Percentiles rank a stretch among this genome's conserved stretches.
Evolutionary conservation across 345 rosid species (phyloP).

Genomic region (Acer yangbiense): DNA sequence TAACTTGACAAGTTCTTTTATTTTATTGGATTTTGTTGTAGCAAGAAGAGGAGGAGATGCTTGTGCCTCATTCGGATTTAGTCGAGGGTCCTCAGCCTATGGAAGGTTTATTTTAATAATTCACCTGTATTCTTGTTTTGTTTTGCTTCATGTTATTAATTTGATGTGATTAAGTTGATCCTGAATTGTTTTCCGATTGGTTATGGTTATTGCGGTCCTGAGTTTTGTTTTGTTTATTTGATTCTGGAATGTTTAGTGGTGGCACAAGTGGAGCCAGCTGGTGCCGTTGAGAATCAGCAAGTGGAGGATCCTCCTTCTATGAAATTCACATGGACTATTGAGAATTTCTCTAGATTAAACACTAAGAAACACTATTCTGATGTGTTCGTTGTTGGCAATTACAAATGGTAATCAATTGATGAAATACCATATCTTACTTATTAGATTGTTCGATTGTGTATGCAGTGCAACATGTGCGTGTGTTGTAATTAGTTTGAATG

Average conservation of each 20-base stretch:
- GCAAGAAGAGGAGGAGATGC: slow-evolving; percentile 97
- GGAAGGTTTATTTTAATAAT: slow-evolving; percentile 58
- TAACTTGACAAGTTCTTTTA: slow-evolving; percentile 17
- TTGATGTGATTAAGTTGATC: neutral
- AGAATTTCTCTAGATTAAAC: too few species aligned
- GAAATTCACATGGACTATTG: slow-evolving; percentile 52
- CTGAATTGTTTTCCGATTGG: neutral
- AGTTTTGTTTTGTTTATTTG: slow-evolving; percentile 20
- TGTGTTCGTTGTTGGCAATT: slow-evolving; percentile 67
- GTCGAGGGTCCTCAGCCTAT: slow-evolving; percentile 91
- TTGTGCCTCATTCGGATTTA: slow-evolving; percentile 83
- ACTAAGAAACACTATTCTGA: slow-evolving; percentile 23
- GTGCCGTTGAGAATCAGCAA: slow-evolving; percentile 64
- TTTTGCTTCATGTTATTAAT: neutral
- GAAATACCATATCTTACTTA: neutral
- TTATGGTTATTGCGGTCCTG: slow-evolving; percentile 36
- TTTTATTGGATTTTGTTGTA: slow-evolving; percentile 36
- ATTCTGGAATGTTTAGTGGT: slow-evolving; percentile 37
- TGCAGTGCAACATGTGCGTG: slow-evolving; percentile 29
- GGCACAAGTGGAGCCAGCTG: slow-evolving; percentile 58
- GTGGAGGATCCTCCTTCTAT: slow-evolving; percentile 72
- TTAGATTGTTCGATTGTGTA: neutral
- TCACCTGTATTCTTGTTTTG: neutral
- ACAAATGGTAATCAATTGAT: slow-evolving; percentile 62
- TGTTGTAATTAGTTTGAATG: slow-evolving; percentile 18